These are phyloP conservation scores for Mentha longifolia DNA, from an alignment of 257 asterid species.

Conservation along the genomic window DNA sequence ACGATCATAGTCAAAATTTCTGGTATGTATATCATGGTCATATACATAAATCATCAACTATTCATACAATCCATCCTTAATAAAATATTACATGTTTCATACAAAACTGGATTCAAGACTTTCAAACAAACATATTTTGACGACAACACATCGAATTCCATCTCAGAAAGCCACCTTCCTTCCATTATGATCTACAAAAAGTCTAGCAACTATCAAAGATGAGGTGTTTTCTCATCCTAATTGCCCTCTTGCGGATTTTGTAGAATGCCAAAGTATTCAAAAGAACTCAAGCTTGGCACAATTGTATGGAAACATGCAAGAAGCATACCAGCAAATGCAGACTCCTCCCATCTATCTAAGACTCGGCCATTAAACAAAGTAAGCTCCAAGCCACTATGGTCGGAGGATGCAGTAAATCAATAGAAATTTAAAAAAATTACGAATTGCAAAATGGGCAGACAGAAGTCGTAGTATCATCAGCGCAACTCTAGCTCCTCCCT, in stretches of 20 bases:
- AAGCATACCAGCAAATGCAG: slow-evolving; percentile 85
- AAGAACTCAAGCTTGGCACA: slow-evolving; percentile 77
- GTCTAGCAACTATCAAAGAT: slow-evolving; percentile 87
- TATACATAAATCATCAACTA: too few species aligned
- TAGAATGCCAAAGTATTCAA: slow-evolving; percentile 71
- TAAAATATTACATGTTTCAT: too few species aligned
- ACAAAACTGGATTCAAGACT: too few species aligned
- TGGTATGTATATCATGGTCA: too few species aligned
- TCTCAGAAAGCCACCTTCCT: slow-evolving; percentile 79
- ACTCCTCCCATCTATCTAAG: slow-evolving; percentile 79
- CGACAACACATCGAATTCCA: slow-evolving; percentile 82
- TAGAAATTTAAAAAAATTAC: too few species aligned
- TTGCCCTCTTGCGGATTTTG: neutral
- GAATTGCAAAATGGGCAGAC: too few species aligned
- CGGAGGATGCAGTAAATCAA: slow-evolving; percentile 50
- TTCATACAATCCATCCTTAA: too few species aligned
- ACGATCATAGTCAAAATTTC: too few species aligned
- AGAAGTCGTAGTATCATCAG: too few species aligned
- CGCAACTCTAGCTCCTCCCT: too few species aligned
- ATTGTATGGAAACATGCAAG: slow-evolving; percentile 85
- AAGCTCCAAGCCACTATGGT: slow-evolving; percentile 76
- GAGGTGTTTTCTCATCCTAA: slow-evolving; percentile 49
- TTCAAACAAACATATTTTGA: too few species aligned
- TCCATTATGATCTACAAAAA: slow-evolving; percentile 79
- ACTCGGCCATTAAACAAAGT: slow-evolving; percentile 55